Evolutionary conservation across 1,284 basidiomycete genomes (phyloP), one percentile per base, ranked within the genome.

Genomic region (Ganoderma boninense): DNA sequence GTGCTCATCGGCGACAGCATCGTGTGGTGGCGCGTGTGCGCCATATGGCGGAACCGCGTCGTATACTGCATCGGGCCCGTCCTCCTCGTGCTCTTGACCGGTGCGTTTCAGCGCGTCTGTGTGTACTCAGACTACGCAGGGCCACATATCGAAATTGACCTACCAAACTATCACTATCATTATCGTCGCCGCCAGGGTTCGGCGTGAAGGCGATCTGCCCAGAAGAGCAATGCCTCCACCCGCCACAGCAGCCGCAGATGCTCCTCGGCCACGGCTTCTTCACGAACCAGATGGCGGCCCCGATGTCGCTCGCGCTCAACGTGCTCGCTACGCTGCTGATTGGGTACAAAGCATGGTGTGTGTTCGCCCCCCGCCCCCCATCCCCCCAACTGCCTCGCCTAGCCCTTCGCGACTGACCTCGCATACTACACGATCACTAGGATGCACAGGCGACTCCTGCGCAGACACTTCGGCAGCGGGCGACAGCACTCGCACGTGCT

Each of bases 1-100:
- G n/a, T 59, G 18, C 18, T 20, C 1, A 59, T 59, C 18, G 57
- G 57, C 32, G 57, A 59, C 35, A 59, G 57, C 57, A 32, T 59
- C 29, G 57, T 59, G 18, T 59, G 57, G 57, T 59, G 57, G 57
- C 57, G 57, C 57, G 57, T 35, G 8, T 38, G 57, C 35, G 29
- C 57, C 7, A 32, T 59, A 2, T 59, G 57, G 57, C 20, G 16
- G 35, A 38, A 7, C 57, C 16, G 57, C 7, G 7, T 59, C 6
- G 57, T 59, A 3, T n/a, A 38, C 57, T 32, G 13, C 29, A 8
- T 38, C 35, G 57, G 57, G 14, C 32, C 35, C 23, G 7, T 59
- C 32, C 14, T 59, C 4, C 16, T 59, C 35, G 14, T 20, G 57
- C 18, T 59, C 57, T n/a, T 59, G 6, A 5, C 38, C 57, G 57